Evolutionary conservation across 2,329 filamentous ascomycete genomes (phyloP).

Genomic region (Neoascochyta sp.): DNA sequence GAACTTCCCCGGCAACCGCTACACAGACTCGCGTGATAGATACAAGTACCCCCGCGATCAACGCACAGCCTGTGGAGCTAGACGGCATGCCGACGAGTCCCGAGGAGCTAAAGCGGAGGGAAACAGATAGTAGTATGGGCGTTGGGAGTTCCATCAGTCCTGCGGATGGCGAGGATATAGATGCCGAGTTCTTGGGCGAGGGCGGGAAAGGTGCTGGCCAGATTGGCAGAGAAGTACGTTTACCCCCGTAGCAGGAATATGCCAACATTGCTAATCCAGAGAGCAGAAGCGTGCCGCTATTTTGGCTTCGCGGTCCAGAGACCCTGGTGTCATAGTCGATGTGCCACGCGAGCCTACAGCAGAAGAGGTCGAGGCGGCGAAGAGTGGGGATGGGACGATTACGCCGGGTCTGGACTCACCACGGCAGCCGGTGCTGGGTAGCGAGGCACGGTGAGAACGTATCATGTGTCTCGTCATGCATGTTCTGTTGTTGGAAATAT

Average conservation of each 20-base stretch:
- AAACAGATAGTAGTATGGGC: conserved; percentile 6
- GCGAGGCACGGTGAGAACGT: too few relatives aligned
- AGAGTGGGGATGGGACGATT: conserved; percentile 18
- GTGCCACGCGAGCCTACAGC: conserved; percentile 43
- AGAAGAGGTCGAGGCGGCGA: conserved; percentile 42
- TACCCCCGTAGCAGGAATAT: not conserved
- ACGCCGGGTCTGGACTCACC: too few relatives aligned
- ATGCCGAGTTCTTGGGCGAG: conserved; percentile 28
- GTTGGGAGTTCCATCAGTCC: conserved; percentile 11
- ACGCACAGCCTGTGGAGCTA: conserved; percentile 44
- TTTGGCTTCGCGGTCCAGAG: conserved; percentile 36
- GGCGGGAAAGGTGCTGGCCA: conserved; percentile 14
- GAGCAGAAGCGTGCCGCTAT: conserved; percentile 40
- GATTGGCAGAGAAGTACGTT: conserved; percentile 24
- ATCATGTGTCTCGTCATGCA: too few relatives aligned
- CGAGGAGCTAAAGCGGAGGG: conserved; percentile 22
- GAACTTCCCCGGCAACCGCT: conserved; percentile 19
- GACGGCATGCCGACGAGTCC: conserved; percentile 32
- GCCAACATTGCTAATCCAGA: conserved; percentile 3
- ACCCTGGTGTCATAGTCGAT: conserved; percentile 47
- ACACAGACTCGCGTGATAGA: conserved; percentile 36
- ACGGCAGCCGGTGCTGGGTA: too few relatives aligned
- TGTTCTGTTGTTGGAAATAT: too few relatives aligned
- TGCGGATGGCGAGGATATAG: conserved; percentile 27
- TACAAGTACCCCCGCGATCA: conserved; percentile 41